phyloP scores from a whole-genome alignment of 179 eudicot species.

The Pouteria campechiana region DNA sequence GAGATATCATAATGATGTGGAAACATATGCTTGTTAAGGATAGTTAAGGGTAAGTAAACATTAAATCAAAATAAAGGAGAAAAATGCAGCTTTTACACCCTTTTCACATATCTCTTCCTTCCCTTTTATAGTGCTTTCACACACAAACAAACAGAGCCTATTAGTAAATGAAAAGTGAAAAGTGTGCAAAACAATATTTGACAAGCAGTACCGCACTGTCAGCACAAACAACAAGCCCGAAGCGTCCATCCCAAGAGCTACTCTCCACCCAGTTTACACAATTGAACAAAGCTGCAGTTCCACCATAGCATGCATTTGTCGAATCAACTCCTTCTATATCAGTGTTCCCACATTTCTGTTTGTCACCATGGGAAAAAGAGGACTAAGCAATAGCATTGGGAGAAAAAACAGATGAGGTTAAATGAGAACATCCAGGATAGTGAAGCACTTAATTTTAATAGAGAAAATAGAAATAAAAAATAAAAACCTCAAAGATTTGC shows the following conservation, averaged over 20 bases:
- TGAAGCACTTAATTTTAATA: background rate
- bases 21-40: too few relatives aligned
- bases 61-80: too few relatives aligned
- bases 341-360: constrained; percentile 76
- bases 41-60: too few relatives aligned
- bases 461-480: background rate
- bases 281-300: constrained; percentile 95
- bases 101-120: too few relatives aligned
- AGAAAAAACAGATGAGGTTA: background rate
- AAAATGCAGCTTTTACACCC: too few relatives aligned
- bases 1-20: too few relatives aligned
- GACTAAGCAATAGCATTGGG: too few relatives aligned
- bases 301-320: constrained; percentile 98
- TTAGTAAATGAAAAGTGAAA: too few relatives aligned
- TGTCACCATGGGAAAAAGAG: constrained; percentile 10
- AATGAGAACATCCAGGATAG: background rate
- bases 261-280: constrained; percentile 99
- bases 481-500: constrained; percentile 83
- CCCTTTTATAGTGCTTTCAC: too few relatives aligned
- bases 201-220: constrained; percentile 99
- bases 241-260: constrained; percentile 97
- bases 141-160: too few relatives aligned
- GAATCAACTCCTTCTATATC: constrained; percentile 99
- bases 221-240: constrained; percentile 91
- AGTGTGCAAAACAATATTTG: too few relatives aligned